Evolutionary conservation across 345 rosid genomes (phyloP), one percentile per base, ranked within the genome.

Genomic region (Bretschneidera sinensis): DNA sequence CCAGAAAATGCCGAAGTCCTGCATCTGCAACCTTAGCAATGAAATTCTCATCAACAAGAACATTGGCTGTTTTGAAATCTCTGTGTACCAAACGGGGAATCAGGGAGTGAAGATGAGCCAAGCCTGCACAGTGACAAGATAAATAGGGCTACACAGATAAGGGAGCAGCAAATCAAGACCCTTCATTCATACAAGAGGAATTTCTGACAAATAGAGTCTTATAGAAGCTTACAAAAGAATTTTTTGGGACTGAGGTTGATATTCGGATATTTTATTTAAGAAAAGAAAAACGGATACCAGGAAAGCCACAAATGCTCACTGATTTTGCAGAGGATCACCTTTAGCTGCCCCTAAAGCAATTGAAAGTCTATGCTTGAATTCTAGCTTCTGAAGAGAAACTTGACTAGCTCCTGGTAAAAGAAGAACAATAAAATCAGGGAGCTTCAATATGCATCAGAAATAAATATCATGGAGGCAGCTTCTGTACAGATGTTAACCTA

Each of bases 21-120:
- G 97, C 94, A 74, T 87, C 98, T 13, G 97, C 98, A 73, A 89
- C 98, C 69, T 89, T 89, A 4, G 97, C 88, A 49, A 81, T 85
- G 74, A 85, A 92, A 57, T 87, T 74, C 59, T 89, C 94, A 65
- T 85, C 98, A 28, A 92, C 98, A 63, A 89, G 94, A 71, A 89
- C 98, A 47, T 89, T 92, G 58, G 87, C 88, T 0, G 97, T 92
- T 78, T 87, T 89, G 78, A 87, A 92, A 79, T 92, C 81, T 72
- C 89, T 92, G 67, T 92, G 98, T 56, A 89, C 43, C 74, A 89
- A 70, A 21, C 94, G 79, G 48, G 97, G 98, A 66, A 85, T 85
- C 65, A 83, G 58, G 0, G 94, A 82, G 63, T 92, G 98, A 63
- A 92, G 85, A 83, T 92, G 88, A 68, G 81, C 88, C 86, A 92